Evolutionary conservation across 1,284 basidiomycete genomes (phyloP), one percentile per base, ranked within the genome.

Genomic region (Acaromyces ingoldii): DNA sequence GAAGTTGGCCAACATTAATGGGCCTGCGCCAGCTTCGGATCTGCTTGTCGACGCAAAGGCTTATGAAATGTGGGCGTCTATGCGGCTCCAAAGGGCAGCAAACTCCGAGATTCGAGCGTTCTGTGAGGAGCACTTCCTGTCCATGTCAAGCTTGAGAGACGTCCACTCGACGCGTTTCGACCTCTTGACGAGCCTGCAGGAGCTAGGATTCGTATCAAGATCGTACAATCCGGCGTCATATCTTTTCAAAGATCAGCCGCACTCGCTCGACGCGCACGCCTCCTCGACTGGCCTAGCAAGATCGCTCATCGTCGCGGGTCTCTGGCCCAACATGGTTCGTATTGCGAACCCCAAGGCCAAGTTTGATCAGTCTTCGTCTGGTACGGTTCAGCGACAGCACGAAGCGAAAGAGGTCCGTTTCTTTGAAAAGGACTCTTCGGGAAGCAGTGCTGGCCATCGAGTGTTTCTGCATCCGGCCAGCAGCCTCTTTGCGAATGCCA

Each of bases 51-150:
- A 91, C 64, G 81, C 84, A 6, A 80, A 82, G 40, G 89, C 89
- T 0, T 93, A 87, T 70, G 80, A 86, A 30, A 82, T 85, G 57
- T 88, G 83, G 58, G 76, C 81, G 40, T 77, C 77, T 38, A 72
- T 88, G 43, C 81, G 81, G 13, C 70, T 77, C 6, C 79, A 82
- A 46, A 80, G 82, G 2, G 79, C 80, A 44, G 74, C 81, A 5
- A 78, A 80, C 26, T 64, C 78, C 44, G 77, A 79, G 22, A 76
- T 88, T 24, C 78, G 80, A 36, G 67, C 75, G 5, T 95, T 90
- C 75, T 91, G 87, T 76, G 87, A 91, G 66, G 80, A 89, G 85
- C 87, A 91, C 76, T 95, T 89, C 76, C 88, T 96, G 62, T 89
- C 87, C 2, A 65, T 77, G 3, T 80, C 83, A 2, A 83, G 86